Base-by-base conservation (phyloP, 768 basidiomycete genomes). In the Tylopilus intermedius region DNA sequence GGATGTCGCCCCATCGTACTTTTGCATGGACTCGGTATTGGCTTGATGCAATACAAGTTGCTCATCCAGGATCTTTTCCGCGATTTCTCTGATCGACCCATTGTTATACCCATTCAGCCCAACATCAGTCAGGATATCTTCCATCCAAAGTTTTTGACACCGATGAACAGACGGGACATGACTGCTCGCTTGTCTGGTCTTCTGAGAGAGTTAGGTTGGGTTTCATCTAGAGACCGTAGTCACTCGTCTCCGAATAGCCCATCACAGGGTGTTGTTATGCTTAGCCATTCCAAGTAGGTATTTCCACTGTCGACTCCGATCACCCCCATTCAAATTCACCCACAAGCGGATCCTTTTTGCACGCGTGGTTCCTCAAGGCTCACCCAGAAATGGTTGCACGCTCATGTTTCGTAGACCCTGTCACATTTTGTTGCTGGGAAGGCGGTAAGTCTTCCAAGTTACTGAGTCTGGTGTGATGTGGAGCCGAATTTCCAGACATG, bases 381-480 rank as follows among this genome's bases (percentile, higher is more conserved):
- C 74, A 83, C 49, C 85, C 90, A 1, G 70, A 79, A 18, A 75
- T 95, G 60, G 72, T 87, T 43, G 71, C 73, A 1, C 79, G 92
- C 3, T 93, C 86, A 8, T 92, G 90, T 65, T 93, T 96, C 62
- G 86, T 94, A 30, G 94, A 98, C 63, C 92, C 94, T 8, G 86
- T 89, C 27, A 81, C 86, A 0, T 91, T 94, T 68, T 94, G 91
- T 67, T 82, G 87, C 6, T 97, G 93, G 93, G 94, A 96, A 79
- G 93, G 92, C 54, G 87, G 88, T 87, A 60, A 54, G 80, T 75
- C 8, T 32, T 40, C 42, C 51, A 13, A 30, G 30, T 24, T 33
- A 18, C 11, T 10, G 35, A 30, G 24, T 29, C 21, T 50, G 24
- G 37, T 5, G 29, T 48, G 49, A 45, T 55, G 40, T 4, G 15